Evolutionary conservation across 1,284 basidiomycete genomes (phyloP).

Genomic region (Ceratobasidium sp.): DNA sequence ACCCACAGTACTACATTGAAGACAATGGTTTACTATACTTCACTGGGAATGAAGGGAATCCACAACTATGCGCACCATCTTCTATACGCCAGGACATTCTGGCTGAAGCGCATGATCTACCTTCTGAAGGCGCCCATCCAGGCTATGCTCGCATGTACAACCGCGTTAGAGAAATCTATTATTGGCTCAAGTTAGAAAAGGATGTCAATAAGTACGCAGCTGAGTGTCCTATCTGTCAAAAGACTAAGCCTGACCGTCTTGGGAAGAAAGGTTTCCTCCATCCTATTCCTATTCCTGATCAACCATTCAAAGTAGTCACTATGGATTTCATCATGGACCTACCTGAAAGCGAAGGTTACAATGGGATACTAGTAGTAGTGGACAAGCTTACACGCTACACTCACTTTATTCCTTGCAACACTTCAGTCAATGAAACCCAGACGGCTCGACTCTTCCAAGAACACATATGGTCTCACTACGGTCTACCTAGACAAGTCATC

Average conservation of each 20-base stretch:
- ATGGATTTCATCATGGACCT: constrained; percentile 65
- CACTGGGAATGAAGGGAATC: constrained; percentile 49
- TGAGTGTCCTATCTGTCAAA: constrained; percentile 61
- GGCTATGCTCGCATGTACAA: constrained; percentile 54
- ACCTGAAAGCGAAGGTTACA: constrained; percentile 57
- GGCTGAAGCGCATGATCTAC: constrained; percentile 53
- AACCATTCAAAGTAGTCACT: constrained; percentile 61
- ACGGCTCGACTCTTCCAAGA: constrained; percentile 47
- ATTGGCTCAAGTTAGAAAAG: constrained; percentile 57
- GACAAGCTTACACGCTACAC: constrained; percentile 59
- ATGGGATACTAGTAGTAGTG: constrained; percentile 59
- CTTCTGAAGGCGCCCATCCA: constrained; percentile 55
- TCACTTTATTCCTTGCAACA: constrained; percentile 56
- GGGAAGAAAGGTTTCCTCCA: constrained; percentile 57
- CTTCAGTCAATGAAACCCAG: constrained; percentile 41
- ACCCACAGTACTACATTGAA: constrained; percentile 48
- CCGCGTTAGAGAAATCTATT: constrained; percentile 51
- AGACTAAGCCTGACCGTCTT: constrained; percentile 56
- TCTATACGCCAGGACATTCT: constrained; percentile 51
- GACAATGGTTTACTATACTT: constrained; percentile 54
- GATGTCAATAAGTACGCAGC: constrained; percentile 53
- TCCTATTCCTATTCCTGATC: constrained; percentile 58
- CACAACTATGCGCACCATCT: constrained; percentile 52
- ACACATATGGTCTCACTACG: constrained; percentile 50
- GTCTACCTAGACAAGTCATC: constrained; percentile 53